Evolutionary conservation across 2,329 filamentous ascomycete species (phyloP), one percentile per base, ranked within the genome.

Genomic region (Pseudogymnoascus sp.): DNA sequence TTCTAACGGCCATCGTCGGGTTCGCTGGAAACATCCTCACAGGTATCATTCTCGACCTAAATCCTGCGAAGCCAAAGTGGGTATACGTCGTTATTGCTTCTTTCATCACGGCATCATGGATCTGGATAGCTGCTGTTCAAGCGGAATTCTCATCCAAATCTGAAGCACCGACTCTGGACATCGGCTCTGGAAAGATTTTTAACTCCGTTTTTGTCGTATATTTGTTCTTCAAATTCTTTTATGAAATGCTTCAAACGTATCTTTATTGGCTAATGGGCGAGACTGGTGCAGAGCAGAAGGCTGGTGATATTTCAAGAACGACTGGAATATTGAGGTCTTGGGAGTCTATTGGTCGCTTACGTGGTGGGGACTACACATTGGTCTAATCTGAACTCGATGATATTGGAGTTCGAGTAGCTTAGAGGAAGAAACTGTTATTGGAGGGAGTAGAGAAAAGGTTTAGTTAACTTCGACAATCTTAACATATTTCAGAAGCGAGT

Each of bases 341-440:
- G 72, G 72, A 73, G 63, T 70, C 69, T 7, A 72, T 73, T 16
- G 71, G 71, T 73, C 64, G 71, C 72, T 7, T 73, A 73, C 28
- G 71, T 69, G 11, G 69, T 73, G 5, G 72, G 71, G 3, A 70
- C 72, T 8, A 73, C 70, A 11, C 69, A 70, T 21, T 71, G 70
- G 65, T 62, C 66, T 1, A 72, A 72, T 16, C 40, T 67, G 65
- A 73, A 72, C 38, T 71, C 73, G 64, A 73, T 73, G 72, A 68
- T 70, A 12, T 53, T 73, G 31, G 37, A 40, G n/a, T 40, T 40
- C 37, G 37, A 40, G 37, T 40, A 16, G 37, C 37, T 40, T 40
- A 5, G 37, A 16, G 5, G 37, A 40, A 40, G 37, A 8, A 40
- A 40, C 37, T 40, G 37, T 16, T 40, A 40, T 40, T 40, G 37